Conservation (phyloP, 768 basidiomycete species). For the Boletus rex-veris region DNA sequence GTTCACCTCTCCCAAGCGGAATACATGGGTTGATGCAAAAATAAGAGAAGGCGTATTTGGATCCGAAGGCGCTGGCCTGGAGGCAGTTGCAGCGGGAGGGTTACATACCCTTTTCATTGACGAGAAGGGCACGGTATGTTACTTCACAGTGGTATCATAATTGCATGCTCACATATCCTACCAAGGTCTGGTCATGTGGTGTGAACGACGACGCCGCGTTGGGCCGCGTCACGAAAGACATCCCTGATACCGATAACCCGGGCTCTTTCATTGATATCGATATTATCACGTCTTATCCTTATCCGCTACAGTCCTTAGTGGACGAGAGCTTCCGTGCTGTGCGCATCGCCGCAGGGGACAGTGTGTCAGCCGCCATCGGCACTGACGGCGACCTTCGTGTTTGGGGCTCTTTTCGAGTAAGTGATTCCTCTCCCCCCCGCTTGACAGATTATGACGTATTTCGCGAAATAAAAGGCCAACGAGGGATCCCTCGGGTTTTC, state of each 20-base stretch:
- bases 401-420: conserved; percentile 89
- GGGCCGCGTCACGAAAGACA: conserved; percentile 67
- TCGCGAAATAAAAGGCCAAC: conserved; percentile 45
- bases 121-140: conserved; percentile 81
- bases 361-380: conserved; percentile 81
- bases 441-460: conserved; percentile 2
- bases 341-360: conserved; percentile 80
- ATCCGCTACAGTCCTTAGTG: conserved; percentile 64
- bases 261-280: conserved; percentile 54
- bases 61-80: conserved; percentile 71
- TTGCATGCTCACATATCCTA: conserved; percentile 2
- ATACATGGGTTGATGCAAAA: conserved; percentile 71
- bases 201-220: conserved; percentile 88
- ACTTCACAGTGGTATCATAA: not conserved
- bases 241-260: conserved; percentile 57
- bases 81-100: conserved; percentile 78
- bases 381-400: conserved; percentile 76
- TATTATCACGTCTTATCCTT: conserved; percentile 50
- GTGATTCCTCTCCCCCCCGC: conserved; percentile 21
- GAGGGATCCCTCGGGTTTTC: conserved; percentile 88
- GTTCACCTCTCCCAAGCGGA: conserved; percentile 71
- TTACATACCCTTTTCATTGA: conserved; percentile 88
- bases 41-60: conserved; percentile 72
- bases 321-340: conserved; percentile 85
- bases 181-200: conserved; percentile 79